Percentiles rank a stretch among this genome's conserved stretches.
phyloP scores from a whole-genome alignment of 2,329 filamentous ascomycete genomes.

The Dendryphion nanum region DNA sequence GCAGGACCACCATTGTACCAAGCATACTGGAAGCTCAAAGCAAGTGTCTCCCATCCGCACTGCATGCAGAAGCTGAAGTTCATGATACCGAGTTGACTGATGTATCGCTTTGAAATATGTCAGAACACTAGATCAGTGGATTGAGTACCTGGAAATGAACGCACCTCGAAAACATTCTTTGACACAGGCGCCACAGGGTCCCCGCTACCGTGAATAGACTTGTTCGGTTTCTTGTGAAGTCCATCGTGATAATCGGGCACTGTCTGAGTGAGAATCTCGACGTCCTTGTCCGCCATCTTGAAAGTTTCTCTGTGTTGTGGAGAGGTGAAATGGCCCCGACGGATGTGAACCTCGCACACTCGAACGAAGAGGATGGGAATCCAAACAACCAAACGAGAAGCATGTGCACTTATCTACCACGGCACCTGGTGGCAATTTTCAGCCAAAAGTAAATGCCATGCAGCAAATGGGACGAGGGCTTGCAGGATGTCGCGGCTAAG shows the following conservation, averaged over 20 bases:
- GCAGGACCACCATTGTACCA: conserved; percentile 19
- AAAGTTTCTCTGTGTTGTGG: too few species aligned
- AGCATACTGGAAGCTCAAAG: conserved; percentile 11
- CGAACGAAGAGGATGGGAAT: not conserved
- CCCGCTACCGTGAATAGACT: not conserved
- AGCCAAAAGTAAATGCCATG: too few species aligned
- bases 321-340: too few species aligned
- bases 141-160: not conserved
- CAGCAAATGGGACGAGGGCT: not conserved
- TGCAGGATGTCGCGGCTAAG: too few species aligned
- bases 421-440: too few species aligned
- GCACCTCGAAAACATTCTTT: not conserved
- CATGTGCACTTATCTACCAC: not conserved
- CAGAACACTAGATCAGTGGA: not conserved
- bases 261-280: not conserved
- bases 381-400: not conserved
- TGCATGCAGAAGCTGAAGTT: conserved; percentile 14
- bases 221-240: not conserved
- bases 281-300: not conserved
- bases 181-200: not conserved
- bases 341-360: too few species aligned
- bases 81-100: conserved; percentile 10
- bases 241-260: not conserved
- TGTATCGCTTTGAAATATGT: conserved; percentile 12
- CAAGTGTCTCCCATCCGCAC: conserved; percentile 12